These are phyloP conservation scores for Aspergillus diversus DNA, from an alignment of 495 filamentous ascomycete species.

Conservation along the genomic window DNA sequence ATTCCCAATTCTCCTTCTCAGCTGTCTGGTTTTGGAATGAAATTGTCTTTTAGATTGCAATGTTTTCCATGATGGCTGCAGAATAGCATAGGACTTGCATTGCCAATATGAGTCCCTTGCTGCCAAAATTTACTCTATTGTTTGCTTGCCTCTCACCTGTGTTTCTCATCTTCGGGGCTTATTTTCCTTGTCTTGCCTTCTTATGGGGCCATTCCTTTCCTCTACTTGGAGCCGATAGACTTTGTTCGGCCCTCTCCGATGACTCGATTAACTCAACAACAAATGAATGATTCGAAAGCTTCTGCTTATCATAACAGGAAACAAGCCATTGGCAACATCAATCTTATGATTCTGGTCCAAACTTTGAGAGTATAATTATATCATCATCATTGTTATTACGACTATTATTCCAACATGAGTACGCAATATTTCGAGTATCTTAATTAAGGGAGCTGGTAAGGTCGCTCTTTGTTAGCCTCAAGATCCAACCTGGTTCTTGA, in stretches of 20 bases:
- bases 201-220: neutral
- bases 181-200: neutral
- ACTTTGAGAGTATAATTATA: neutral
- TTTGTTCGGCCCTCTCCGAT: slow-evolving; percentile 15
- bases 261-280: neutral
- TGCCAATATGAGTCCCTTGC: neutral
- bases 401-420: neutral
- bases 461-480: slow-evolving; percentile 7
- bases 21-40: neutral
- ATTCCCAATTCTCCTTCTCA: too few species aligned
- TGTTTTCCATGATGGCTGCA: neutral
- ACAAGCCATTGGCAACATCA: neutral
- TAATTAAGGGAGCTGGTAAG: neutral
- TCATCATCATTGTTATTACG: neutral
- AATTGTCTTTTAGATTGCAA: neutral
- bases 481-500: neutral
- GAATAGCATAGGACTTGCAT: slow-evolving; percentile 8
- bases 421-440: neutral
- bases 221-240: slow-evolving; percentile 7
- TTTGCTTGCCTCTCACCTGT: slow-evolving; percentile 14
- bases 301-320: neutral
- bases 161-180: neutral
- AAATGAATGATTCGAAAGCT: neutral
- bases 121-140: slow-evolving; percentile 1
- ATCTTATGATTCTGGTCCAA: neutral